Base-by-base conservation (phyloP, 148 eudicot species). In the Drosera capensis region DNA sequence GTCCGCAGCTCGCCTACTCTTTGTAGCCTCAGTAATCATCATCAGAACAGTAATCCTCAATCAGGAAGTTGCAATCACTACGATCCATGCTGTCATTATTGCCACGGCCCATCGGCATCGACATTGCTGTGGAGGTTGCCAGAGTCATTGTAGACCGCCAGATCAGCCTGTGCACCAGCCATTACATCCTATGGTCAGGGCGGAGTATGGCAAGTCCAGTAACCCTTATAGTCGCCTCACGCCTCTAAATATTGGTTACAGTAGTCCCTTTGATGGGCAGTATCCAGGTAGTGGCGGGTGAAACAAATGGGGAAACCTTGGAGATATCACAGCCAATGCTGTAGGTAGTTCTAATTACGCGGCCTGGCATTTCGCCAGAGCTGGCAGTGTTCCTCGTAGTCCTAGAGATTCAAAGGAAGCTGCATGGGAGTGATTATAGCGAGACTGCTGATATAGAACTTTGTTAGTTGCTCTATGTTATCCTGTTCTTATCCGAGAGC, bases 1-100 rank as follows among this genome's bases (percentile, higher is more conserved):
- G 87, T 68, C 15, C 75, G 48, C 16, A 83, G 94, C 53, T 83
- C 94, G 6, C 94, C 94, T 1, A 73, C 40, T 53, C 24, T 81
- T 20, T 60, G 44, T 38, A 68, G 47, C 56, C 59, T 71, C 17
- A 35, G 40, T 23, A n/a, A 15, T 49, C 59, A n/a, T n/a, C n/a
- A 43, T 0, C 42, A 40, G 2, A 34, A 34, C 13, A 9, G 2
- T 35, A 46, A 18, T 14, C 12, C 22, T 31, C 43, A 52, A 20
- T 16, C 11, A 34, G 43, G 17, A n/a, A n/a, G n/a, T n/a, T n/a
- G n/a, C n/a, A n/a, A n/a, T n/a, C n/a, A n/a, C 38, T 9, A 34
- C 38, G n/a, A 34, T 34, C 38, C 35, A 23, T 46, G 15, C 3
- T 16, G 29, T 20, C 50, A 37, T 40, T 5, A 21, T 40, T 11